Conservation (phyloP, 208 protist genomes). For the Leishmania turanica region DNA sequence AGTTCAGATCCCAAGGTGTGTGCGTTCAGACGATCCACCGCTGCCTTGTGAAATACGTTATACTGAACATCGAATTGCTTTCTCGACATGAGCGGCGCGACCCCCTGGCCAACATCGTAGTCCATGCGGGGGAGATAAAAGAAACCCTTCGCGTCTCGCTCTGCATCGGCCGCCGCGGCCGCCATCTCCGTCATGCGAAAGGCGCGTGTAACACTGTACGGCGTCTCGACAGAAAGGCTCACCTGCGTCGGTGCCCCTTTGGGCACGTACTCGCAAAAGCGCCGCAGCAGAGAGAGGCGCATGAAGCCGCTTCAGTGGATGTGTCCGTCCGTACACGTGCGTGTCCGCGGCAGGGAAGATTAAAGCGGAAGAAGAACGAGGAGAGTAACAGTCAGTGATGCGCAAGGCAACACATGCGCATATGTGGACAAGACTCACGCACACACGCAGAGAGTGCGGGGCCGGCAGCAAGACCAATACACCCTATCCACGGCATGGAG, state of each 20-base stretch:
- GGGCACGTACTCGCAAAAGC: slow-evolving; percentile 72
- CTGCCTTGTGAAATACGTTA: slow-evolving; percentile 80
- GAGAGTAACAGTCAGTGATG: background rate
- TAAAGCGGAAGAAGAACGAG: background rate
- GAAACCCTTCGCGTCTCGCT: slow-evolving; percentile 56
- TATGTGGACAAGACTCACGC: background rate
- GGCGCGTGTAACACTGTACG: slow-evolving; percentile 45
- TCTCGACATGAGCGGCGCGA: slow-evolving; percentile 69
- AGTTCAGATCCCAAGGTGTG: slow-evolving; percentile 77
- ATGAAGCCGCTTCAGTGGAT: slow-evolving; percentile 8
- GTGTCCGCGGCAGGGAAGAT: background rate
- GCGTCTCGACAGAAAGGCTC: slow-evolving; percentile 1
- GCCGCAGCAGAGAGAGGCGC: slow-evolving; percentile 36
- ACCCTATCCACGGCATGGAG: background rate
- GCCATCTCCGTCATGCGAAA: slow-evolving; percentile 72
- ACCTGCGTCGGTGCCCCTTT: slow-evolving; percentile 43
- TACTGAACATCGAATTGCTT: slow-evolving; percentile 81
- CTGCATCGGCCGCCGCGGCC: slow-evolving; percentile 43
- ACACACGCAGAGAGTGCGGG: background rate
- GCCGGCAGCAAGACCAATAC: background rate
- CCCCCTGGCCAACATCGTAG: slow-evolving; percentile 58
- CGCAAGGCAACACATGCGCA: background rate
- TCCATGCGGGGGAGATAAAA: slow-evolving; percentile 73
- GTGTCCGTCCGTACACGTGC: background rate
- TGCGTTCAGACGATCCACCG: slow-evolving; percentile 70